A percentile compares a stretch with the other conserved stretches of the same genome.
Evolutionary conservation across 305 asterid species (phyloP).

Genomic region (Fraxinus nigra): DNA sequence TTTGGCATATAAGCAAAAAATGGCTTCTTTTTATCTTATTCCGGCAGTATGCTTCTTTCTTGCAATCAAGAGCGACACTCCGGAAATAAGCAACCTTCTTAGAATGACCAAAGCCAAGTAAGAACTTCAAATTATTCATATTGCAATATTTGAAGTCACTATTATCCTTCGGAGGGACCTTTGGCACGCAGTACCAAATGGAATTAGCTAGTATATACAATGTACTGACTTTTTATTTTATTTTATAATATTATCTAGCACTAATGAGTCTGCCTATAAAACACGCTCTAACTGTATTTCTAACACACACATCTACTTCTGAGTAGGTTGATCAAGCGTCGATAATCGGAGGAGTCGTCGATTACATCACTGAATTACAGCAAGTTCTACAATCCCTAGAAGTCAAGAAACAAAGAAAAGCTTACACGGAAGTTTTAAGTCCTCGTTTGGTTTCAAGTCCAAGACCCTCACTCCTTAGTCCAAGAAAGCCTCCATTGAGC

Average conservation of each 20-base stretch:
- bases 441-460: conserved; percentile 55
- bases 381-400: conserved; percentile 72
- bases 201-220: neutral
- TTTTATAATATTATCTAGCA: neutral
- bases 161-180: neutral
- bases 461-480: conserved; percentile 50
- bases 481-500: conserved; percentile 71
- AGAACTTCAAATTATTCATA: neutral
- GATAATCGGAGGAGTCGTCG: conserved; percentile 80
- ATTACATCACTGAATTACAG: conserved; percentile 79
- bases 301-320: neutral
- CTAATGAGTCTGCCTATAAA: neutral
- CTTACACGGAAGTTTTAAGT: conserved; percentile 58
- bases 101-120: neutral
- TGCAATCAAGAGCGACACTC: neutral
- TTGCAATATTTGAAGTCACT: neutral
- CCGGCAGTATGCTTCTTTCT: neutral
- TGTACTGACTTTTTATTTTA: neutral
- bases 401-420: conserved; percentile 79
- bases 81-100: neutral
- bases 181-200: neutral
- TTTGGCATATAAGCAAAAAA: neutral
- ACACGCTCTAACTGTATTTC: neutral
- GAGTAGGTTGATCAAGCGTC: conserved; percentile 90
- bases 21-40: neutral